These are phyloP conservation scores for Quercus dentata DNA, from an alignment of 306 rosid species.

Conservation along the genomic window DNA sequence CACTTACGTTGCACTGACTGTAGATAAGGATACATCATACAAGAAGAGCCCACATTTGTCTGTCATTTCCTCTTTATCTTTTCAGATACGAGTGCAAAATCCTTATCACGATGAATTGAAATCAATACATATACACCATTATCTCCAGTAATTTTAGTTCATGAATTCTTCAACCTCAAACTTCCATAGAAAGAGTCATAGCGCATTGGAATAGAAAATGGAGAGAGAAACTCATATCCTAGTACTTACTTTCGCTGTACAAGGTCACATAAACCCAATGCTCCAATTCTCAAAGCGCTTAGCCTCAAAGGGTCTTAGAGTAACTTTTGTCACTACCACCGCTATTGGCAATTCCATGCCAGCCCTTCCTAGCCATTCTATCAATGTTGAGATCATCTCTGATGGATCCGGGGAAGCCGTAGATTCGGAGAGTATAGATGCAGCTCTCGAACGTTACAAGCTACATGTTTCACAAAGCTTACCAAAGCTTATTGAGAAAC, in stretches of 20 bases:
- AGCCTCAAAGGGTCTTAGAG: slow-evolving; percentile 13
- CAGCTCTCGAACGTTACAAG: neutral
- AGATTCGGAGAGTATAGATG: neutral
- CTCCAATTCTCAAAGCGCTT: slow-evolving; percentile 30
- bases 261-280: slow-evolving; percentile 33
- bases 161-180: no score
- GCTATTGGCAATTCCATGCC: neutral
- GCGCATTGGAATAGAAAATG: neutral
- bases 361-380: neutral
- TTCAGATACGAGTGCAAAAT: no score
- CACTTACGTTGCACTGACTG: no score
- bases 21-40: no score
- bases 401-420: slow-evolving; percentile 17
- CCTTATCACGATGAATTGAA: no score
- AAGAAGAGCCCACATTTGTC: no score
- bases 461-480: neutral
- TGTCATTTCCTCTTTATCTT: no score
- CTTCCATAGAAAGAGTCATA: no score
- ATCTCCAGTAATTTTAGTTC: no score
- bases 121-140: no score
- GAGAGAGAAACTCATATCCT: slow-evolving; percentile 3
- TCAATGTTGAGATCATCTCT: slow-evolving; percentile 12
- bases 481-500: neutral
- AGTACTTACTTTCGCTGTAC: slow-evolving; percentile 16
- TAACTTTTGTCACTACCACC: slow-evolving; percentile 15